Evolutionary conservation across 148 eudicot genomes (phyloP), one percentile per base, ranked within the genome.

Genomic region (Linanthus parryae): DNA sequence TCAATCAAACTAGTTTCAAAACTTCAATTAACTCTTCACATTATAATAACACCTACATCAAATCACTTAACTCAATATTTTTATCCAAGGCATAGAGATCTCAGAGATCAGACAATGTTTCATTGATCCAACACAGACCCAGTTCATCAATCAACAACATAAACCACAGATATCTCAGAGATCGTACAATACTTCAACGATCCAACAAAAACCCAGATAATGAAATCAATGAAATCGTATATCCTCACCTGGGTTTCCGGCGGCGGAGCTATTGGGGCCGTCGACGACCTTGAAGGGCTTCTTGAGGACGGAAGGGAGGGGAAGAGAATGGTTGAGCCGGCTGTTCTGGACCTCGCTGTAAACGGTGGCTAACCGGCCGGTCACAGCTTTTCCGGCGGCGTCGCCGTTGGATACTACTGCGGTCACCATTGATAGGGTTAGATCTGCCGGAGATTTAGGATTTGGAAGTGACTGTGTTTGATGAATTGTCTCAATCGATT

Each of bases 161-260:
- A n/a, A n/a, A n/a, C n/a, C n/a, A n/a, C n/a, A n/a, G n/a, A n/a
- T n/a, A n/a, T n/a, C n/a, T n/a, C n/a, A n/a, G n/a, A n/a, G n/a
- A n/a, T n/a, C n/a, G n/a, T n/a, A n/a, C n/a, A n/a, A n/a, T n/a
- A n/a, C n/a, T n/a, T n/a, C n/a, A n/a, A n/a, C n/a, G n/a, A n/a
- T n/a, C n/a, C n/a, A n/a, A n/a, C n/a, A n/a, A n/a, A n/a, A n/a
- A n/a, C n/a, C n/a, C n/a, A n/a, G n/a, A n/a, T n/a, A n/a, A n/a
- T n/a, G n/a, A n/a, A n/a, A n/a, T n/a, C n/a, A n/a, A n/a, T n/a
- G n/a, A n/a, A n/a, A n/a, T n/a, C n/a, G n/a, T n/a, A n/a, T n/a
- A n/a, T n/a, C n/a, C n/a, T n/a, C 11, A 87, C 98, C 96, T 59
- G 98, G 98, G 68, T 78, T 77, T 37, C 98, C 98, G 48, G 98